Percentiles rank a stretch among this genome's conserved stretches.
Evolutionary conservation across 495 filamentous ascomycete species (phyloP).

Genomic region (Penicillium parvum): DNA sequence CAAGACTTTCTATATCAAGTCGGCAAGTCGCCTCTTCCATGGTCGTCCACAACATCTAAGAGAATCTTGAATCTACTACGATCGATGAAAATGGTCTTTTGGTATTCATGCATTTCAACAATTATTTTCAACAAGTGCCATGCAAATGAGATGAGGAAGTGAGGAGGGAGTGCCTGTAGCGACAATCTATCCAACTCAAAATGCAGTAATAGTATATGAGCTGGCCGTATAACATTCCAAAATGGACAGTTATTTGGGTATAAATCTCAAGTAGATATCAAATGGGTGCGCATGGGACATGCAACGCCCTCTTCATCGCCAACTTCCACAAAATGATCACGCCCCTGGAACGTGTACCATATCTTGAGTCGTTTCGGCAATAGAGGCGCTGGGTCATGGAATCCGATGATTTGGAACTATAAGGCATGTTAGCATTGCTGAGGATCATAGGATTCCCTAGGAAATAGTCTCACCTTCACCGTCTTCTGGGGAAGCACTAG

Average conservation of each 20-base stretch:
- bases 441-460: not conserved
- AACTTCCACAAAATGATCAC: constrained; percentile 43
- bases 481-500: constrained; percentile 39
- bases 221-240: not conserved
- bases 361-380: constrained; percentile 49
- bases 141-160: not conserved
- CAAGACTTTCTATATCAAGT: constrained; percentile 10
- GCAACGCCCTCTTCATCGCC: constrained; percentile 39
- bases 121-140: too few species aligned
- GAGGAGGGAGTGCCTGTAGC: constrained; percentile 5
- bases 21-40: too few species aligned
- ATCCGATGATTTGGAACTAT: constrained; percentile 50
- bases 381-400: constrained; percentile 54
- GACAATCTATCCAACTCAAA: constrained; percentile 1
- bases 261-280: constrained; percentile 12
- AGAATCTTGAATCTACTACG: too few species aligned
- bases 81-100: too few species aligned
- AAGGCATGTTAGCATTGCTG: constrained; percentile 10
- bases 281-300: constrained; percentile 37
- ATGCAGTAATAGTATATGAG: constrained; percentile 12
- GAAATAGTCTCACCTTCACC: constrained; percentile 32
- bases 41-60: too few species aligned
- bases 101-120: not conserved
- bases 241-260: not conserved
- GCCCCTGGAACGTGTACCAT: constrained; percentile 48